Conservation (phyloP, 352 stramenopile species). For the Phytophthora pluvialis region DNA sequence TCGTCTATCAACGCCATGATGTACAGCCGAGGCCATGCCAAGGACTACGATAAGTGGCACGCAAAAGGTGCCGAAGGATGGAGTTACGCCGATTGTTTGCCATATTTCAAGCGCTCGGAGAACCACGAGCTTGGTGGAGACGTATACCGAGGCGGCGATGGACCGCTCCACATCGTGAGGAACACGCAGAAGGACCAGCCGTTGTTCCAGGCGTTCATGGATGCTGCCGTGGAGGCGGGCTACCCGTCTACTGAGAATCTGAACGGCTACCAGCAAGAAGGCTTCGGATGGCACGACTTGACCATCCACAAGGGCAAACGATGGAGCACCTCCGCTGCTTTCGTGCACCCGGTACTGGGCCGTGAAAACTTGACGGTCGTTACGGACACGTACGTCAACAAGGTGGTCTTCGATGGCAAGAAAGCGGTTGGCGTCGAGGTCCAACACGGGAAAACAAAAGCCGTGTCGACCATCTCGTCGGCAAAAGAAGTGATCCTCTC, state of each 20-base stretch:
- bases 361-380: conserved; percentile 75
- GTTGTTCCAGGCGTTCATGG: conserved; percentile 87
- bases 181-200: conserved; percentile 72
- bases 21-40: conserved; percentile 84
- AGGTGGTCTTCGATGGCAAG: conserved; percentile 80
- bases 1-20: conserved; percentile 91
- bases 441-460: conserved; percentile 63
- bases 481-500: conserved; percentile 88
- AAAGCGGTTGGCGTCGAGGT: conserved; percentile 70
- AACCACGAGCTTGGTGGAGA: conserved; percentile 69
- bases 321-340: conserved; percentile 69
- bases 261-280: conserved; percentile 89
- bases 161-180: conserved; percentile 70
- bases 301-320: conserved; percentile 80
- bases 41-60: conserved; percentile 89
- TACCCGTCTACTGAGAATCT: conserved; percentile 85
- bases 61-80: conserved; percentile 66
- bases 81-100: conserved; percentile 85
- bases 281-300: conserved; percentile 88
- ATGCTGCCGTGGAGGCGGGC: conserved; percentile 76
- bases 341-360: conserved; percentile 63
- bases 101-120: conserved; percentile 87
- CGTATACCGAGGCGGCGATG: conserved; percentile 76
- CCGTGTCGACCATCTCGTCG: conserved; percentile 49
- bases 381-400: conserved; percentile 84